phyloP scores from a whole-genome alignment of 116 monocot genomes.

The Cymodocea nodosa region DNA sequence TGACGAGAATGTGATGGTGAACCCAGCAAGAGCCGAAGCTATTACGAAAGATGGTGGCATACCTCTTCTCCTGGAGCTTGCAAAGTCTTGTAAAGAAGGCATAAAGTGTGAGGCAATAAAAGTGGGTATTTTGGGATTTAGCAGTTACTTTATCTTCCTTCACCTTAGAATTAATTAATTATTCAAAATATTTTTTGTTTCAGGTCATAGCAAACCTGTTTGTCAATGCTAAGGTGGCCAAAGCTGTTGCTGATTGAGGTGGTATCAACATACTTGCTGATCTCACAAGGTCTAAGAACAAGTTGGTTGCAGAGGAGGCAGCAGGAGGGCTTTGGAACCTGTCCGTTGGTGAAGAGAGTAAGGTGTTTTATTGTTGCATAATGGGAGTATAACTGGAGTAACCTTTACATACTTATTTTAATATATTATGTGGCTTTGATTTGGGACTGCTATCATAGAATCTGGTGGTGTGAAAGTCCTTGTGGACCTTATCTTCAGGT shows the following conservation, averaged over 20 bases:
- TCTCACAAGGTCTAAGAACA: constrained; percentile 81
- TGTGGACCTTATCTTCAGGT: constrained; percentile 90
- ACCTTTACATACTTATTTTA: neutral
- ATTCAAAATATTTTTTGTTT: constrained; percentile 1
- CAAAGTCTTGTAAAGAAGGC: constrained; percentile 62
- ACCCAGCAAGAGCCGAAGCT: constrained; percentile 67
- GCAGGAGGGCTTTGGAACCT: constrained; percentile 99
- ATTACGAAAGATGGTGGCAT: constrained; percentile 83
- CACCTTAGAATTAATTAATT: neutral
- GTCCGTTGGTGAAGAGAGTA: constrained; percentile 97
- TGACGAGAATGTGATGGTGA: constrained; percentile 79
- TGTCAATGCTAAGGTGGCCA: constrained; percentile 87
- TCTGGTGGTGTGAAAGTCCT: constrained; percentile 89
- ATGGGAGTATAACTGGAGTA: neutral
- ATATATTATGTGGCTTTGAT: constrained; percentile 5
- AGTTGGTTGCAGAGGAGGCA: constrained; percentile 92
- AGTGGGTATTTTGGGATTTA: constrained; percentile 17
- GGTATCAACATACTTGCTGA: constrained; percentile 69
- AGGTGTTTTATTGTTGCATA: constrained; percentile 32
- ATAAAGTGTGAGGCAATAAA: constrained; percentile 90
- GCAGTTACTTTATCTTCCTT: neutral
- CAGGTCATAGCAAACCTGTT: constrained; percentile 95
- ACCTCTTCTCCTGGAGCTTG: constrained; percentile 67
- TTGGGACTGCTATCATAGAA: constrained; percentile 69
- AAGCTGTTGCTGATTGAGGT: constrained; percentile 85